phyloP scores from a whole-genome alignment of 148 eudicot genomes.

The Tetragonia tetragonoides region DNA sequence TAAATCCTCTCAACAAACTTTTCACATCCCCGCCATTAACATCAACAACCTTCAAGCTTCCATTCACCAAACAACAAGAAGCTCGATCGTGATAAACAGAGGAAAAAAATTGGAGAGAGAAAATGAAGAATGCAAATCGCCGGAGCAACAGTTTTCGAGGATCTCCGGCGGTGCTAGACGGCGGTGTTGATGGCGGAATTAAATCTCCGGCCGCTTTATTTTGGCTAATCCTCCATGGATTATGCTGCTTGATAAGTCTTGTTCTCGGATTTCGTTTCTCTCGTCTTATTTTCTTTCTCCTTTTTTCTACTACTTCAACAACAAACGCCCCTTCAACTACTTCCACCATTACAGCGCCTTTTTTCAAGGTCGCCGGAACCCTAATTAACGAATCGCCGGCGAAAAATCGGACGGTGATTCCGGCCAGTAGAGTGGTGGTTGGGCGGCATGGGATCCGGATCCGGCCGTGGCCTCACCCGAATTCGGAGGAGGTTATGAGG shows the following conservation, averaged over 20 bases:
- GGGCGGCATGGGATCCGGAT: conserved; percentile 90
- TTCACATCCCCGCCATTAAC: background rate
- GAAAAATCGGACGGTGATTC: conserved; percentile 29
- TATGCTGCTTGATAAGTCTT: conserved; percentile 76
- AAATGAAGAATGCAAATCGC: conserved; percentile 56
- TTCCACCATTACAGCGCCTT: conserved; percentile 21
- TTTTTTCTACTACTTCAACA: conserved; percentile 45
- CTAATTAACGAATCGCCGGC: conserved; percentile 12
- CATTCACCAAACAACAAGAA: too few relatives aligned
- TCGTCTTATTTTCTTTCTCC: conserved; percentile 62
- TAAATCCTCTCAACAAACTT: background rate
- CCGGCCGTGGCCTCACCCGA: conserved; percentile 98
- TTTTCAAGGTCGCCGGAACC: conserved; percentile 16
- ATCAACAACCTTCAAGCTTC: background rate
- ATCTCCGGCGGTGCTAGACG: conserved; percentile 28
- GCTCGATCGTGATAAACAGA: too few relatives aligned
- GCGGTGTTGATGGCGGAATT: conserved; percentile 27
- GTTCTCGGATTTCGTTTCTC: conserved; percentile 90
- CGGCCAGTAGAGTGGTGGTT: conserved; percentile 64
- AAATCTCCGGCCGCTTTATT: conserved; percentile 64
- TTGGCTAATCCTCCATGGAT: conserved; percentile 61
- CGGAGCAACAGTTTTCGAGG: conserved; percentile 61
- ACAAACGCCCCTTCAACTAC: conserved; percentile 28
- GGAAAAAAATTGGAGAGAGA: background rate
- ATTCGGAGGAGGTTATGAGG: conserved; percentile 74